Evolutionary conservation across 75 land plant species (phyloP).

Genomic region (Ceratopteris richardii): DNA sequence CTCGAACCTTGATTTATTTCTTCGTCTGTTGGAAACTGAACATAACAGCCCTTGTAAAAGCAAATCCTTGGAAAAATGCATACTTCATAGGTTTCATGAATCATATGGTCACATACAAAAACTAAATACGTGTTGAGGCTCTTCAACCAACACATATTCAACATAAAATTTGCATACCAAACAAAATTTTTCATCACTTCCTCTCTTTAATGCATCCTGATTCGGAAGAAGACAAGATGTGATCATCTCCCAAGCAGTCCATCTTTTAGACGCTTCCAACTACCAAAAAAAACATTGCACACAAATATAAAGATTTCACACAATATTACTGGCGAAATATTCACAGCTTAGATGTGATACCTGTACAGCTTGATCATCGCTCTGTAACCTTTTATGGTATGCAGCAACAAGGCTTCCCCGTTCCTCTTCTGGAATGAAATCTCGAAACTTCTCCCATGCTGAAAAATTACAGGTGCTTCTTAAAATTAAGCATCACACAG

Average conservation of each 20-base stretch:
- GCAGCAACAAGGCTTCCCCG: slow-evolving; percentile 60
- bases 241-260: slow-evolving; percentile 97
- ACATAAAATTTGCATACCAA: slow-evolving; percentile 39
- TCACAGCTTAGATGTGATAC: slow-evolving; percentile 31
- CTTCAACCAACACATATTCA: too few species aligned
- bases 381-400: slow-evolving; percentile 71
- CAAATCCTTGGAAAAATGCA: too few species aligned
- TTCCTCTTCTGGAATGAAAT: slow-evolving; percentile 84
- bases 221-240: slow-evolving; percentile 83
- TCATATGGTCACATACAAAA: too few species aligned
- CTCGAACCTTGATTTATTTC: too few species aligned
- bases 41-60: too few species aligned
- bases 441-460: slow-evolving; percentile 96
- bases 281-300: slow-evolving; percentile 16
- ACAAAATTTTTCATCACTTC: slow-evolving; percentile 76
- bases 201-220: slow-evolving; percentile 73
- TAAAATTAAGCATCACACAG: not conserved
- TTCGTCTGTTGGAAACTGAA: too few species aligned
- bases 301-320: too few species aligned
- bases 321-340: too few species aligned
- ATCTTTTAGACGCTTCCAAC: slow-evolving; percentile 79
- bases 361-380: slow-evolving; percentile 53
- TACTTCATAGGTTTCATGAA: too few species aligned
- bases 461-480: slow-evolving; percentile 6
- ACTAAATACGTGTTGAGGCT: too few species aligned